Base-by-base conservation (phyloP, 2,329 filamentous ascomycete genomes). In the Trichoderma sp. region DNA sequence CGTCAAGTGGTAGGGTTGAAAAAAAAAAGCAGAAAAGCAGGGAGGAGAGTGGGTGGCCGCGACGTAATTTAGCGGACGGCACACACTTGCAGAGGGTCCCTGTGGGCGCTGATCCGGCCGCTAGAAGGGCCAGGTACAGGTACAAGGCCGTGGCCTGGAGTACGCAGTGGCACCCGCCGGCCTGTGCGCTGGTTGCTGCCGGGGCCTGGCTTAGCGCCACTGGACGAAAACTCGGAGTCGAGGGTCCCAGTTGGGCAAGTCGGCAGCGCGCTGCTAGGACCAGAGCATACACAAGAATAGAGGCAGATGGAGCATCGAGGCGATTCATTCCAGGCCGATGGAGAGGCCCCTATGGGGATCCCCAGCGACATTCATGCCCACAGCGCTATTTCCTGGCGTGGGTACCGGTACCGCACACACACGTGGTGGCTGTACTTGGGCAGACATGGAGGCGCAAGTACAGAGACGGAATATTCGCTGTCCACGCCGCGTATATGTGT, bases 11-110 rank as follows among this genome's bases (percentile, higher is more conserved):
- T 55, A 54, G 37, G 46, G 59, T 51, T 52, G 24, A 54, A 55
- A 49, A 43, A 39, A 26, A 32, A 34, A n/a, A 18, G 24, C 39
- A 24, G 32, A 60, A 66, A 69, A 24, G 24, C 66, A 63, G 51
- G 59, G 56, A 54, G 59, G 21, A 26, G 59, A 43, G 46, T 24
- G 43, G 59, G 60, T 26, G 66, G 66, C 49, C 63, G 58, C 51
- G 66, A 59, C 59, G 51, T 63, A 61, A 68, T 68, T 68, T 68
- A 68, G 66, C 51, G 59, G 66, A 55, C 56, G 56, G 52, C 39
- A 51, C 49, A 51, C 58, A 61, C 59, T 61, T 59, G 66, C 49
- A 61, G 66, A 56, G 56, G 56, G 58, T 21, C 49, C n/a, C 66
- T 60, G 59, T 63, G 66, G 66, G 59, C 51, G 65, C 32, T 68